Conservation (phyloP, 495 filamentous ascomycete genomes). For the Lineolata rhizophorae region DNA sequence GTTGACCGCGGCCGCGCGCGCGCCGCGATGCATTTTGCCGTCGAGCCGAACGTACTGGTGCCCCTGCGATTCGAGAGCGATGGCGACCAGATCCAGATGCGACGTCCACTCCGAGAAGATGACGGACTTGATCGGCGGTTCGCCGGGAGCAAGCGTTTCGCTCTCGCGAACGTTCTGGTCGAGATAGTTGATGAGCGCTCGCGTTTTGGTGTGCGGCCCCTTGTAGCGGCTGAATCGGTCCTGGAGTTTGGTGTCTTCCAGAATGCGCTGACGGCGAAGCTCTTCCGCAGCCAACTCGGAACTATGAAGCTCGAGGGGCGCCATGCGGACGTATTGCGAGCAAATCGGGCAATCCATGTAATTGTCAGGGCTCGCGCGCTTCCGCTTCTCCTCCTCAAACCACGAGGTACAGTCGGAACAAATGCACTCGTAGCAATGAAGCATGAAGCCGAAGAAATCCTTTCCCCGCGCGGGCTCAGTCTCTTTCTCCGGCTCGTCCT, state of each 20-base stretch:
- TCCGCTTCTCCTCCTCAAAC: slow-evolving; percentile 18
- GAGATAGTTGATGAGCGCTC: slow-evolving; percentile 49
- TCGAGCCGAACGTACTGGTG: slow-evolving; percentile 66
- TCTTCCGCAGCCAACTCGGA: slow-evolving; percentile 36
- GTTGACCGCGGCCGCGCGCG: slow-evolving; percentile 50
- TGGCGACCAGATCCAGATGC: slow-evolving; percentile 80
- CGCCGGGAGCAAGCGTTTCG: slow-evolving; percentile 26
- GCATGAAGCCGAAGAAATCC: slow-evolving; percentile 51
- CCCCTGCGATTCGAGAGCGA: slow-evolving; percentile 45
- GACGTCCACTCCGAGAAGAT: slow-evolving; percentile 89
- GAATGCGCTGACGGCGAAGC: slow-evolving; percentile 25
- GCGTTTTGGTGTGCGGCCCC: slow-evolving; percentile 80
- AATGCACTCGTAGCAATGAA: slow-evolving; percentile 63
- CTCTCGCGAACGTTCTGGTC: slow-evolving; percentile 35
- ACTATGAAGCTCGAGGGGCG: slow-evolving; percentile 43
- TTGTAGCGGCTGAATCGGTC: slow-evolving; percentile 48
- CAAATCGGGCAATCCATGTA: slow-evolving; percentile 42
- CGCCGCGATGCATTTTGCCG: slow-evolving; percentile 56
- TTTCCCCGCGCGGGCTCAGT: slow-evolving; percentile 33
- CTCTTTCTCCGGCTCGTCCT: slow-evolving; percentile 19
- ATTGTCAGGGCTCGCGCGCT: slow-evolving; percentile 2
- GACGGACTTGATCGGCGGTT: slow-evolving; percentile 65
- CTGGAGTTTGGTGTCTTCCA: slow-evolving; percentile 27
- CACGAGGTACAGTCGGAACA: slow-evolving; percentile 48
- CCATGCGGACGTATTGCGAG: slow-evolving; percentile 30